Evolutionary conservation across 2,329 filamentous ascomycete genomes (phyloP).

Genomic region (Arthrobotrys conoides): DNA sequence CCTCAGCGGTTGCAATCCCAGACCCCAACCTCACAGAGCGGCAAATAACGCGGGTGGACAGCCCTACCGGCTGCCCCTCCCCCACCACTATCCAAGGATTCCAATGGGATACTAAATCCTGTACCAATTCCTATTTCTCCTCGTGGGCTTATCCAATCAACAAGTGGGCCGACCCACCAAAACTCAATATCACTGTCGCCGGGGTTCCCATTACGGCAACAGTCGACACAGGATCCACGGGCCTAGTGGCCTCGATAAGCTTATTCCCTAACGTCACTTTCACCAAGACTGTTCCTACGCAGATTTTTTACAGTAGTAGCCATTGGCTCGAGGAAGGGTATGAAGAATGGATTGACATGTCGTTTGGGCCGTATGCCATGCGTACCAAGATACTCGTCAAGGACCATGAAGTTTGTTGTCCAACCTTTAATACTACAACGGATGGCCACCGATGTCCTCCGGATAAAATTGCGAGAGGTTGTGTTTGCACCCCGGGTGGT

Average conservation of each 20-base stretch:
- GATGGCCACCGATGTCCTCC: constrained; percentile 38
- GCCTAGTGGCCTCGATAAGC: constrained; percentile 38
- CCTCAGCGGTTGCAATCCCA: constrained; percentile 12
- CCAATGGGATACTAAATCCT: constrained; percentile 43
- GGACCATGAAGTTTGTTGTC: constrained; percentile 47
- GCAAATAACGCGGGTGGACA: constrained; percentile 14
- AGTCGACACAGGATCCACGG: constrained; percentile 48
- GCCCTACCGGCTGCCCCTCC: constrained; percentile 7
- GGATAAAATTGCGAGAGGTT: constrained; percentile 12
- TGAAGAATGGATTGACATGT: constrained; percentile 57
- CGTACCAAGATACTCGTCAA: constrained; percentile 48
- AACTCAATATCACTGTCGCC: constrained; percentile 41
- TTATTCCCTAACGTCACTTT: constrained; percentile 44
- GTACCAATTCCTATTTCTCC: constrained; percentile 34
- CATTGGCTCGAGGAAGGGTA: constrained; percentile 59
- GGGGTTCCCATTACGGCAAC: constrained; percentile 41
- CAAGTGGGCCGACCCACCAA: constrained; percentile 40
- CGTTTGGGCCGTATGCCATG: constrained; percentile 44
- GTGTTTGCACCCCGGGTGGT: constrained; percentile 9
- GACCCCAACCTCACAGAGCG: not conserved
- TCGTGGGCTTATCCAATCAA: constrained; percentile 35
- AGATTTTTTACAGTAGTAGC: constrained; percentile 52
- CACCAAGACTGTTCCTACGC: constrained; percentile 28
- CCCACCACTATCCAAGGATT: constrained; percentile 24
- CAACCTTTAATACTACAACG: constrained; percentile 19